Conservation (phyloP, 2,329 filamentous ascomycete genomes). For the Colletotrichum destructivum region DNA sequence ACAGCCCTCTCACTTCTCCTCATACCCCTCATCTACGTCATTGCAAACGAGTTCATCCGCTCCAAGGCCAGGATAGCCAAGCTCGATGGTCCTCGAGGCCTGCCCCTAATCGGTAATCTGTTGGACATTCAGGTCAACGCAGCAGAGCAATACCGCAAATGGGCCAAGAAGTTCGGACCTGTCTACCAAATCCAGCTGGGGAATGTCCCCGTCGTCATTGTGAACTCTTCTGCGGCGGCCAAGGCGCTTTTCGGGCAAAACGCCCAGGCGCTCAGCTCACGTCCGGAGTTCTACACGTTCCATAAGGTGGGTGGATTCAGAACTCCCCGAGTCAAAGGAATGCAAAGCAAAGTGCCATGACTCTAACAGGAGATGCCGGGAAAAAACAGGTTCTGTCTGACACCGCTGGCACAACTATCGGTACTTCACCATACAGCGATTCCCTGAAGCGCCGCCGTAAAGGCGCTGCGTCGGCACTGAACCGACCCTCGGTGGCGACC, state of each 20-base stretch:
- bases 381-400: slow-evolving; percentile 70
- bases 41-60: slow-evolving; percentile 66
- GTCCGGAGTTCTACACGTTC: slow-evolving; percentile 72
- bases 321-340: background rate
- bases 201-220: slow-evolving; percentile 69
- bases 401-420: slow-evolving; percentile 77
- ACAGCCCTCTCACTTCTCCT: slow-evolving; percentile 16
- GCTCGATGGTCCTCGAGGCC: slow-evolving; percentile 63
- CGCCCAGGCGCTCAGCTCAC: slow-evolving; percentile 67
- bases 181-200: slow-evolving; percentile 73
- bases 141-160: slow-evolving; percentile 69
- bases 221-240: slow-evolving; percentile 68
- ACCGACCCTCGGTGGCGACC: slow-evolving; percentile 74
- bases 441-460: slow-evolving; percentile 75
- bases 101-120: slow-evolving; percentile 70
- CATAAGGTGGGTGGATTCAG: slow-evolving; percentile 62
- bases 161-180: slow-evolving; percentile 62
- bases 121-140: slow-evolving; percentile 69
- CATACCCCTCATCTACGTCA: slow-evolving; percentile 59
- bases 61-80: slow-evolving; percentile 59
- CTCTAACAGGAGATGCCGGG: background rate
- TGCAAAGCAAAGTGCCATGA: no score
- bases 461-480: slow-evolving; percentile 75
- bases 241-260: slow-evolving; percentile 67
- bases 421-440: slow-evolving; percentile 77